phyloP scores from a whole-genome alignment of 352 stramenopile genomes.

The Phytopythium helicoides region DNA sequence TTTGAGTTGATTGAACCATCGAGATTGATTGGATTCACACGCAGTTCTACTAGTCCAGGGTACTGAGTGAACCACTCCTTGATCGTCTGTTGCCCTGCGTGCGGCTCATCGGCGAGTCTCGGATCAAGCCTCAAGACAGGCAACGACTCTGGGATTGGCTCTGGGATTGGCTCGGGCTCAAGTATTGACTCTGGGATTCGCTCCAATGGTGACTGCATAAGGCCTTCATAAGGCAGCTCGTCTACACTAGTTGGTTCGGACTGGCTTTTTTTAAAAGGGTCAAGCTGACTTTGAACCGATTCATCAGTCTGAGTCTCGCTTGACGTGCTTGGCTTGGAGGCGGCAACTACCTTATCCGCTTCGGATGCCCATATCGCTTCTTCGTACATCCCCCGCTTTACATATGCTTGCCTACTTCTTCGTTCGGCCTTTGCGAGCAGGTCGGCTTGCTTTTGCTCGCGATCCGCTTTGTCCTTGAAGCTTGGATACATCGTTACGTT shows the following conservation, averaged over 20 bases:
- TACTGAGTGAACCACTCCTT: no score
- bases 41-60: no score
- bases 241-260: constrained; percentile 5
- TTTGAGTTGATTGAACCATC: no score
- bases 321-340: constrained; percentile 1
- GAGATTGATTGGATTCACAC: no score
- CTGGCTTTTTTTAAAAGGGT: constrained; percentile 11
- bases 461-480: constrained; percentile 8
- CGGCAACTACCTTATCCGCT: constrained; percentile 9
- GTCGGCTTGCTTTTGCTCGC: constrained; percentile 11
- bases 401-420: constrained; percentile 5
- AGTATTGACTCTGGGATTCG: no score
- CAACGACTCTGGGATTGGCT: no score
- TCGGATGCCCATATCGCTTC: constrained; percentile 15
- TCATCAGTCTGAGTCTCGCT: constrained; percentile 14
- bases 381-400: constrained; percentile 15
- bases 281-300: constrained; percentile 1
- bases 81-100: no score
- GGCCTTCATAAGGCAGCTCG: constrained; percentile 1
- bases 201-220: no score
- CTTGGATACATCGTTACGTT: constrained; percentile 16
- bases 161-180: no score
- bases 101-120: no score
- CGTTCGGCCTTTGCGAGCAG: constrained; percentile 11
- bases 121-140: no score